These are phyloP conservation scores for Cardamine resedifolia DNA, from an alignment of 345 rosid species.

Conservation along the genomic window DNA sequence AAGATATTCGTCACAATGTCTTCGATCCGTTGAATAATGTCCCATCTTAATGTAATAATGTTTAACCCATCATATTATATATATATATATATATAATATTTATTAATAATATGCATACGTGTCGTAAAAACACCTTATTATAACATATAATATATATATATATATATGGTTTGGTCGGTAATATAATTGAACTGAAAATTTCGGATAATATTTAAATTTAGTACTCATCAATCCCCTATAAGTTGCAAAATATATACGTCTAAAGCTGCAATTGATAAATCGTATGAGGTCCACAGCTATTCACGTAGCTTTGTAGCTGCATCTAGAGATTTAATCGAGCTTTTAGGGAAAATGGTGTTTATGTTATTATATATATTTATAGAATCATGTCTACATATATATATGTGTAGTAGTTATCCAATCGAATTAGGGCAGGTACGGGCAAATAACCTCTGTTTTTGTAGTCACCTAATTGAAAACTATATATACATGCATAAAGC, in stretches of 20 bases:
- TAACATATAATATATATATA: too few relatives aligned
- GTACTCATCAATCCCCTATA: background rate
- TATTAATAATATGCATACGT: slow-evolving; percentile 10
- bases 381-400: slow-evolving; percentile 10
- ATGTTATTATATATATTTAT: background rate
- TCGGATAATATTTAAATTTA: slow-evolving; percentile 1
- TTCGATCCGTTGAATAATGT: slow-evolving; percentile 37
- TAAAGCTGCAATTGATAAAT: slow-evolving; percentile 15
- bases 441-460: background rate
- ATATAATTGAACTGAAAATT: background rate
- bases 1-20: slow-evolving; percentile 32
- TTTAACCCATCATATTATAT: slow-evolving; percentile 1
- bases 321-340: background rate
- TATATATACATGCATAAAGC: slow-evolving; percentile 16
- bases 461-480: slow-evolving; percentile 29
- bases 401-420: slow-evolving; percentile 31
- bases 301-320: slow-evolving; percentile 9
- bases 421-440: slow-evolving; percentile 16
- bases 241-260: background rate
- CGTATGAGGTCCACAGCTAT: slow-evolving; percentile 15
- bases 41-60: background rate
- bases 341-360: slow-evolving; percentile 22
- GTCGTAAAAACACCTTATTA: background rate
- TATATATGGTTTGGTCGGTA: slow-evolving; percentile 27
- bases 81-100: background rate